Evolutionary conservation across 306 rosid species (phyloP), one percentile per base, ranked within the genome.

Genomic region (Malus asiatica): DNA sequence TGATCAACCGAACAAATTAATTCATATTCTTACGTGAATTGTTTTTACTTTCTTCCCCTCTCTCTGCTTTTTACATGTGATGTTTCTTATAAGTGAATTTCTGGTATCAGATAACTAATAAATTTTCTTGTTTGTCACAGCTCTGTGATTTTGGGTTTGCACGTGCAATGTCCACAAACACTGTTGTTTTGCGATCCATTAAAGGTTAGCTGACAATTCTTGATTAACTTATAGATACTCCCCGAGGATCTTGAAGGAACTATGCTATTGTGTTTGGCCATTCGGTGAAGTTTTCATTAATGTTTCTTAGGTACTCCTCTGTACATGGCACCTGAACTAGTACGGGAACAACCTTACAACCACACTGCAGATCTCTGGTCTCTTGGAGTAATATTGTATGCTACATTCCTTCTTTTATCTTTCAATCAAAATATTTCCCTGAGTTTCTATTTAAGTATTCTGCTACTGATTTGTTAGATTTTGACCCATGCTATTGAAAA

Each of bases 101-200:
- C 73, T 52, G 8, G 32, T 57, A 27, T 72, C 38, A 66, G 45
- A 51, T 63, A 61, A 53, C 60, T 60, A 70, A 8, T 63, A 51
- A 61, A 22, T 80, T 57, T 29, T 38, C 19, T 77, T 42, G 75
- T 81, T 81, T 77, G 42, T 74, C 48, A 45, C 87, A 95, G 99
- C 99, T 92, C 72, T 95, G 99, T 79, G 98, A 95, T 89, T 95
- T 95, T 84, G 99, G 99, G 59, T 95, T 95, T 87, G 99, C 99
- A 69, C 97, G 99, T 33, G 99, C 99, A 70, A 95, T 95, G 99
- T 95, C 99, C 64, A 89, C 97, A 63, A 95, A 95, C 66, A 95
- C 97, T 72, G 97, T 95, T 84, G 97, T 95, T 81, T 84, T 95
- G 84, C 91, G 96, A 76, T 95, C 99, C 77, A 95, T 95, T 44